A percentile compares a stretch with the other conserved stretches of the same genome.
Evolutionary conservation across 2,329 filamentous ascomycete genomes (phyloP).

Genomic region (Ascochyta koolunga): DNA sequence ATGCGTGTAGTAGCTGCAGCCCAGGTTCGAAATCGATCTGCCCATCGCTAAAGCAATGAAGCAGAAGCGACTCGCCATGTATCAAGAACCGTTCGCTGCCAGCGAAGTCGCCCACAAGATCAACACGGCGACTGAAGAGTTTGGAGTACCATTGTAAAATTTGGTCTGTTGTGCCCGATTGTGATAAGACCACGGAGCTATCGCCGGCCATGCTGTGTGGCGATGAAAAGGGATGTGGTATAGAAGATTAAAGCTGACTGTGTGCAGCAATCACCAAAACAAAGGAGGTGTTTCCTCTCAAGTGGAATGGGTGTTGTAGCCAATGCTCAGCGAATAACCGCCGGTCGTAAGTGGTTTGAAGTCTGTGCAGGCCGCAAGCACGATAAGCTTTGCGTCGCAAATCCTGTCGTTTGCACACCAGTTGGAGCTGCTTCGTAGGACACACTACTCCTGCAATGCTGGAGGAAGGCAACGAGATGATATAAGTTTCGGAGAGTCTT

Average conservation of each 20-base stretch:
- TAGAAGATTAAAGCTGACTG: slow-evolving; percentile 8
- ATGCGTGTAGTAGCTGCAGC: slow-evolving; percentile 73
- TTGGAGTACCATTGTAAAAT: slow-evolving; percentile 45
- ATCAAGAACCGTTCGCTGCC: slow-evolving; percentile 75
- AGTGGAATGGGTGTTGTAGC: slow-evolving; percentile 10
- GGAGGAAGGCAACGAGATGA: neutral
- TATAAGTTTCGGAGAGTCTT: slow-evolving; percentile 3
- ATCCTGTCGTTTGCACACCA: slow-evolving; percentile 6
- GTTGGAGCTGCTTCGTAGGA: neutral
- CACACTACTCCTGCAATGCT: slow-evolving; percentile 4
- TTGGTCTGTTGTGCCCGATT: slow-evolving; percentile 25
- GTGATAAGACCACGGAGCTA: slow-evolving; percentile 18
- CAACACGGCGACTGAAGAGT: slow-evolving; percentile 46
- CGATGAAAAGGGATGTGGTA: slow-evolving; percentile 1
- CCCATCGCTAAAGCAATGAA: slow-evolving; percentile 66
- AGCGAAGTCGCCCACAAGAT: slow-evolving; percentile 75
- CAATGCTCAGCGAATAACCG: slow-evolving; percentile 15
- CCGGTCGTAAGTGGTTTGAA: slow-evolving; percentile 13
- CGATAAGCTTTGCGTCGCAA: slow-evolving; percentile 17
- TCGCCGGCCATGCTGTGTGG: slow-evolving; percentile 29
- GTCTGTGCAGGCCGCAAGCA: slow-evolving; percentile 24
- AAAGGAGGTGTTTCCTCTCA: slow-evolving; percentile 8
- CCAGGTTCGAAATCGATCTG: slow-evolving; percentile 69
- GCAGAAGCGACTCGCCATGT: slow-evolving; percentile 74
- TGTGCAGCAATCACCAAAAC: slow-evolving; percentile 13